These are phyloP conservation scores for Silene uniflora DNA, from an alignment of 148 eudicot genomes.

Conservation along the genomic window DNA sequence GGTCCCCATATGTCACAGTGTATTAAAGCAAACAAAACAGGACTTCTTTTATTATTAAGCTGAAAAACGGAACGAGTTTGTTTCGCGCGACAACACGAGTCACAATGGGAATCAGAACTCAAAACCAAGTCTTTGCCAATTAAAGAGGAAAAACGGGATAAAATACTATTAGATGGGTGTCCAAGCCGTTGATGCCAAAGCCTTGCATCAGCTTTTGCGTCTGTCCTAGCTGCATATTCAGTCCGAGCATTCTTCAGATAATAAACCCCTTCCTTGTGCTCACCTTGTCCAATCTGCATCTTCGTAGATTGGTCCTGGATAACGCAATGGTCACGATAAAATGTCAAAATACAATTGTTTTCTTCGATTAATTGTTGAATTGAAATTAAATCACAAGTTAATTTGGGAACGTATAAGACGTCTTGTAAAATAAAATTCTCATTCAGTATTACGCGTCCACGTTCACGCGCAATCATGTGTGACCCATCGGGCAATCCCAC, in stretches of 20 bases:
- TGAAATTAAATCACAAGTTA: background rate
- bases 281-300: background rate
- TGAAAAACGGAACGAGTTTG: background rate
- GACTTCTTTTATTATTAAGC: background rate
- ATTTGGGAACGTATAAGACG: background rate
- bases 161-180: background rate
- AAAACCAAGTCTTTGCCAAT: background rate
- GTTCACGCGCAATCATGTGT: background rate
- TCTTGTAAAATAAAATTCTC: background rate
- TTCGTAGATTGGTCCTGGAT: conserved; percentile 3
- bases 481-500: background rate
- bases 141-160: background rate
- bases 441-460: background rate
- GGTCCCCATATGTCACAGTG: too few species aligned
- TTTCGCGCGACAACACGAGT: background rate
- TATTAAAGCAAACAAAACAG: background rate
- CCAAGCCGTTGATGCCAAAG: background rate
- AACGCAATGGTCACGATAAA: background rate
- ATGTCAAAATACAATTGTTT: background rate
- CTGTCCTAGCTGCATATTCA: background rate
- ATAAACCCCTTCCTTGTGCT: background rate
- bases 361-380: background rate
- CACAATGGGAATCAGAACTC: background rate
- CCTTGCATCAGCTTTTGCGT: background rate
- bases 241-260: background rate